Conservation (phyloP, 106 monocot species). For the Alisma plantagoaquatica region DNA sequence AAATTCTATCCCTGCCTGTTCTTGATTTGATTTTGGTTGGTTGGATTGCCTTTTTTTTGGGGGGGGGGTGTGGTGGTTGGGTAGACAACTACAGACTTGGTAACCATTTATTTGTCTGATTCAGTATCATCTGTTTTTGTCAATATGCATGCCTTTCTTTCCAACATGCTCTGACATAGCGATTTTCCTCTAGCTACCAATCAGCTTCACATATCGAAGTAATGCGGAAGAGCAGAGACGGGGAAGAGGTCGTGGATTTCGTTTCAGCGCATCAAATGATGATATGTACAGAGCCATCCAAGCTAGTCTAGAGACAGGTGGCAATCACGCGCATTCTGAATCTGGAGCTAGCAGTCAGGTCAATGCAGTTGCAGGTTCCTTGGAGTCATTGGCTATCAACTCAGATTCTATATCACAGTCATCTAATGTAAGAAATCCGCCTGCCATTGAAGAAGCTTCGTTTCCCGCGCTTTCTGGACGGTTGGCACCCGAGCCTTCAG, state of each 20-base stretch:
- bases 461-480: slow-evolving; percentile 73
- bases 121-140: too few relatives aligned
- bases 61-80: background rate
- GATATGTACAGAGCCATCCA: slow-evolving; percentile 39
- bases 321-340: slow-evolving; percentile 20
- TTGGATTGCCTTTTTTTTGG: background rate
- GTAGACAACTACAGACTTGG: background rate
- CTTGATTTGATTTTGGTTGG: background rate
- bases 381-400: slow-evolving; percentile 23
- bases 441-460: slow-evolving; percentile 47
- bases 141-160: background rate
- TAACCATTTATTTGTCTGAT: background rate
- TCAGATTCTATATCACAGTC: slow-evolving; percentile 14
- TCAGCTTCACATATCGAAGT: slow-evolving; percentile 74
- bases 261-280: slow-evolving; percentile 26
- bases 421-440: slow-evolving; percentile 4
- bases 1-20: background rate
- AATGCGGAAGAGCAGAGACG: slow-evolving; percentile 63
- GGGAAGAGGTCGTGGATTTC: slow-evolving; percentile 58
- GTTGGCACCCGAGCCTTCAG: slow-evolving; percentile 34
- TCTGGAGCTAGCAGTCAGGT: slow-evolving; percentile 17
- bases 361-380: slow-evolving; percentile 19
- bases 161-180: background rate
- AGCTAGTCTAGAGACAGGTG: slow-evolving; percentile 39
- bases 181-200: slow-evolving; percentile 54